Evolutionary conservation across 805 yeast species (phyloP), one percentile per base, ranked within the genome.

Genomic region (Schizosaccharomyces pombe): DNA sequence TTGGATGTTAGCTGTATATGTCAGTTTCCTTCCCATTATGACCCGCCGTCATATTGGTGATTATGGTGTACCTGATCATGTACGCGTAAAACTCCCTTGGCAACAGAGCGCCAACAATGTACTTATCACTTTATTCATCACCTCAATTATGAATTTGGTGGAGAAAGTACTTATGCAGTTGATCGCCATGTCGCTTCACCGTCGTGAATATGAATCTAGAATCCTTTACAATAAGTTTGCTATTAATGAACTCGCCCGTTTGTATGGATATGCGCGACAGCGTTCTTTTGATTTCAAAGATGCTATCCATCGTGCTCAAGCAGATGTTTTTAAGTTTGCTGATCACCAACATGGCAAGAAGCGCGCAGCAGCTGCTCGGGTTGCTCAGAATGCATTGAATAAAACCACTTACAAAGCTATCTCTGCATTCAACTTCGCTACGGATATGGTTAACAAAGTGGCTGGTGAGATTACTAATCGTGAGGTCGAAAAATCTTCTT

Each of bases 101-200:
- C 26, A 49, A 49, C 28, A 49, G 19, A 30, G 26, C 19, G 53
- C 53, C 6, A 64, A 64, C 54, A 62, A 65, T 52, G 60, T 69
- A 5, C 57, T 68, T 30, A 71, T 67, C 2, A 65, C 71, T 1
- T 55, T 69, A 16, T 60, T 69, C 19, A 63, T 69, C 24, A 60
- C 68, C 4, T 64, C 71, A 1, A 57, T 67, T 33, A 62, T 69
- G 37, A 67, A 60, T 57, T 57, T 67, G 22, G 62, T 63, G 12
- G 72, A 69, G 59, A 64, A 68, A 56, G 56, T 68, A 26, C 57
- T 68, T 52, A 63, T 69, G 51, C 70, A 69, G 54, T 55, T 65
- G 55, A 60, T 69, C 52, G 67, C 71, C 4, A 67, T 70, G 16
- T 65, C 64, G 40, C 69, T 65, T 62, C 72, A 69, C 60, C 58